Evolutionary conservation across 441 rosid species (phyloP).

Genomic region (Dalechampia spathulata): DNA sequence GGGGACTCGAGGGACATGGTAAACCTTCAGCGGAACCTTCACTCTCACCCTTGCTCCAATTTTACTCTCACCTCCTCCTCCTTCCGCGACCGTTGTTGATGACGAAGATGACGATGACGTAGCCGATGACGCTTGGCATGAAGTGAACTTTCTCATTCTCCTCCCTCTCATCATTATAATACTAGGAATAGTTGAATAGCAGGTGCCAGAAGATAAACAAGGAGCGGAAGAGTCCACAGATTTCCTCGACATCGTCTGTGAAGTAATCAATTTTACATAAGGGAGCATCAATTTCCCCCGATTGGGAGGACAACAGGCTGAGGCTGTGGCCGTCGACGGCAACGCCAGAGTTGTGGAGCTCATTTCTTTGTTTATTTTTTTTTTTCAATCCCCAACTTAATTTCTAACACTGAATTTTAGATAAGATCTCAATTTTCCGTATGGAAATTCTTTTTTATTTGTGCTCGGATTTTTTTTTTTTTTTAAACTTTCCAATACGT

Average conservation of each 20-base stretch:
- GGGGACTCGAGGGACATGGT: constrained; percentile 80
- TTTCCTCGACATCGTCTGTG: background rate
- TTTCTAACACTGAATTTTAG: background rate
- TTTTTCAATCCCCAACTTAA: background rate
- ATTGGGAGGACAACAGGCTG: constrained; percentile 5
- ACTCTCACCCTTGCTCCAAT: constrained; percentile 75
- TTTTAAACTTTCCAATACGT: no score
- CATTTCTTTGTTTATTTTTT: background rate
- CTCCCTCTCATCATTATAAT: no score
- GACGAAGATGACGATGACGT: constrained; percentile 18
- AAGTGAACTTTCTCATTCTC: constrained; percentile 11
- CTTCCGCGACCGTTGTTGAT: constrained; percentile 16
- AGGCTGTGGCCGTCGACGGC: constrained; percentile 4
- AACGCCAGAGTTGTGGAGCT: constrained; percentile 8
- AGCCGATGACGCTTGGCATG: constrained; percentile 28
- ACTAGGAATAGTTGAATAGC: background rate
- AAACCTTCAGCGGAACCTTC: constrained; percentile 70
- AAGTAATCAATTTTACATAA: no score
- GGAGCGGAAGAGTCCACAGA: constrained; percentile 11
- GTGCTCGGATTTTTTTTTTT: background rate
- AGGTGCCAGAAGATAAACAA: background rate
- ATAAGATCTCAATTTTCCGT: background rate
- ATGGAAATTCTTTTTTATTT: no score
- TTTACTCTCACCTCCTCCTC: constrained; percentile 24
- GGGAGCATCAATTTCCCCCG: background rate